phyloP scores from a whole-genome alignment of 768 basidiomycete species.

The Boletus rex-veris region DNA sequence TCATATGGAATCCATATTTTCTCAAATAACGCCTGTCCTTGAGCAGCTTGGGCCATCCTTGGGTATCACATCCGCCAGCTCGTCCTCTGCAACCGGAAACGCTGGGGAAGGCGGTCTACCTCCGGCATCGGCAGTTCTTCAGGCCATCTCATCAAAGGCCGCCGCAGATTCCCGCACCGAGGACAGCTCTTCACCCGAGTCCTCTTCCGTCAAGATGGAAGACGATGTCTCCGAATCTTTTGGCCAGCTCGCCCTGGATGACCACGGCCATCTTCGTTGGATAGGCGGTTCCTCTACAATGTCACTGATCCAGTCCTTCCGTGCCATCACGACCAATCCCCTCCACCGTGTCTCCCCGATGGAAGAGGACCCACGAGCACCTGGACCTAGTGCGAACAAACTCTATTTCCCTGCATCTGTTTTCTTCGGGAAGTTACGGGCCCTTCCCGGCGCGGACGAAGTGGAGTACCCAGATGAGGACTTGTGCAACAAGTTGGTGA shows the following conservation, averaged over 20 bases:
- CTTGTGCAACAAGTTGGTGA: slow-evolving; percentile 80
- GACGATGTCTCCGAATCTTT: slow-evolving; percentile 83
- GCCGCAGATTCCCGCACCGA: slow-evolving; percentile 36
- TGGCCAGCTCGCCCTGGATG: slow-evolving; percentile 84
- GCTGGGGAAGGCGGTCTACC: slow-evolving; percentile 18
- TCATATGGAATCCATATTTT: slow-evolving; percentile 85
- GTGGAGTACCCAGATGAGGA: slow-evolving; percentile 85
- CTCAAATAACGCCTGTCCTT: slow-evolving; percentile 75
- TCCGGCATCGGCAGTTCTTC: slow-evolving; percentile 28
- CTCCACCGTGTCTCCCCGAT: slow-evolving; percentile 76
- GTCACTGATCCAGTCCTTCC: slow-evolving; percentile 88
- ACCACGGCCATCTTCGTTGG: slow-evolving; percentile 89
- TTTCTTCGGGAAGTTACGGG: slow-evolving; percentile 82
- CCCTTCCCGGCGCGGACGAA: slow-evolving; percentile 78
- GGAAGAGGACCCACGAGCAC: slow-evolving; percentile 78
- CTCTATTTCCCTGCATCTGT: slow-evolving; percentile 85
- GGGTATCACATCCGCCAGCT: slow-evolving; percentile 38
- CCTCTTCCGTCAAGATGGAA: slow-evolving; percentile 36
- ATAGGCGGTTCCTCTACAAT: slow-evolving; percentile 90
- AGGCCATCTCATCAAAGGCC: slow-evolving; percentile 38
- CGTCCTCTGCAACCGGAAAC: slow-evolving; percentile 23
- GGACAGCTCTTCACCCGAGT: slow-evolving; percentile 31
- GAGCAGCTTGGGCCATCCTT: slow-evolving; percentile 64
- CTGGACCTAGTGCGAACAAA: slow-evolving; percentile 78
- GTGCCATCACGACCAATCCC: slow-evolving; percentile 67